These are phyloP conservation scores for Termitomyces sp. DNA, from an alignment of 768 basidiomycete genomes.

Conservation along the genomic window DNA sequence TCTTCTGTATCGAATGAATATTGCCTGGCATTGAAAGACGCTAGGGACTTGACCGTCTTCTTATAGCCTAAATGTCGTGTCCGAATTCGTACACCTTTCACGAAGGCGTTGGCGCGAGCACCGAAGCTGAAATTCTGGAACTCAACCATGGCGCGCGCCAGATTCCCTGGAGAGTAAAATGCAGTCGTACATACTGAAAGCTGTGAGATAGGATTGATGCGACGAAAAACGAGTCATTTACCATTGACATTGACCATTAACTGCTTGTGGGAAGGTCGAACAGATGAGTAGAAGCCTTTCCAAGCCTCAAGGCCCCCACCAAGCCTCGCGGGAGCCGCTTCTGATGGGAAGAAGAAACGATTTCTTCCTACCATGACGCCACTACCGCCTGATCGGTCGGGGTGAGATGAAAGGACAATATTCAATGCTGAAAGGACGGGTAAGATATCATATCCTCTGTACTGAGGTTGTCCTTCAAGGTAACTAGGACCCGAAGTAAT, in stretches of 20 bases:
- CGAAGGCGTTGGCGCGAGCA: conserved; percentile 58
- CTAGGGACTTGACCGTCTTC: conserved; percentile 64
- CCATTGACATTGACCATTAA: conserved; percentile 64
- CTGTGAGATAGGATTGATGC: conserved; percentile 20
- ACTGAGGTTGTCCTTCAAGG: conserved; percentile 50
- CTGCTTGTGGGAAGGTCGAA: conserved; percentile 51
- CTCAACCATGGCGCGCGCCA: conserved; percentile 56
- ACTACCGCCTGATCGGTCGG: conserved; percentile 48
- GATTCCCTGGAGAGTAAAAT: conserved; percentile 59
- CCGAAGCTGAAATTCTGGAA: conserved; percentile 56
- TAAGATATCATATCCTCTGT: conserved; percentile 52
- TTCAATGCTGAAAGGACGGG: conserved; percentile 65
- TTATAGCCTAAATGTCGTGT: conserved; percentile 71
- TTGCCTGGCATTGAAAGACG: conserved; percentile 41
- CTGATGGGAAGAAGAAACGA: conserved; percentile 58
- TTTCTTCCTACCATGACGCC: conserved; percentile 66
- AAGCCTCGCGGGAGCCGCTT: conserved; percentile 45
- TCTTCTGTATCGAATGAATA: conserved; percentile 59
- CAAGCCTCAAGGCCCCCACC: conserved; percentile 54
- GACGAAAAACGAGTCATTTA: conserved; percentile 34
- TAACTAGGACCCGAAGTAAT: conserved; percentile 40
- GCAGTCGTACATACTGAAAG: conserved; percentile 54
- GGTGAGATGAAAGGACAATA: conserved; percentile 55
- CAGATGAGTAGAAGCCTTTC: conserved; percentile 59
- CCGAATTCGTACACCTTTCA: conserved; percentile 60